Conservation (phyloP, 1,139 yeast species). For the Magnusiomyces suaveolens region DNA sequence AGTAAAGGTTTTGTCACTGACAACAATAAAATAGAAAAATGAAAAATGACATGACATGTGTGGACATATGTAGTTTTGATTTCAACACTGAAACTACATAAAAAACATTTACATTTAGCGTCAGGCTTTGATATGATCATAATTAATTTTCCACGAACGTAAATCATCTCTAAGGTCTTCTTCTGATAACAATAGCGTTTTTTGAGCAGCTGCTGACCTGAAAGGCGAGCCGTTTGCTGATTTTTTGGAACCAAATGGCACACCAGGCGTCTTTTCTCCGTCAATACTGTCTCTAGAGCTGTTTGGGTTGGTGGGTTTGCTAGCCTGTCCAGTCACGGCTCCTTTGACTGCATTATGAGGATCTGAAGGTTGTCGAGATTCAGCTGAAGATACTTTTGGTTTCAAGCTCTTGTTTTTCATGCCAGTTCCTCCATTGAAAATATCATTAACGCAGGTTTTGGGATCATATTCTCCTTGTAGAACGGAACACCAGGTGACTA, state of each 20-base stretch:
- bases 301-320: background rate
- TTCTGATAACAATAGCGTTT: conserved; percentile 6
- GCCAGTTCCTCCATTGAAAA: conserved; percentile 65
- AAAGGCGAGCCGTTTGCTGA: background rate
- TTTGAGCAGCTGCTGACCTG: background rate
- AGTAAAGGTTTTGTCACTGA: background rate
- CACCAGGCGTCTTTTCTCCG: background rate
- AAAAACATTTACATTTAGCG: background rate
- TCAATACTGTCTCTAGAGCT: background rate
- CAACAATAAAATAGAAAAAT: background rate
- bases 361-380: background rate
- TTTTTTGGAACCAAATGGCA: background rate
- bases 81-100: background rate
- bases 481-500: conserved; percentile 8
- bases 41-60: background rate
- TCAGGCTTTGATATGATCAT: background rate
- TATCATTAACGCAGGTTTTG: conserved; percentile 62
- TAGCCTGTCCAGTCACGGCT: background rate
- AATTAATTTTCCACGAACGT: conserved; percentile 9
- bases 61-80: background rate
- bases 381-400: background rate
- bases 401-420: conserved; percentile 22
- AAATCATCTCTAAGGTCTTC: conserved; percentile 14
- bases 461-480: conserved; percentile 41
- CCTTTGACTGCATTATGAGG: background rate